These are phyloP conservation scores for Holtermanniella nyarrowii DNA, from an alignment of 768 basidiomycete species.

Conservation along the genomic window DNA sequence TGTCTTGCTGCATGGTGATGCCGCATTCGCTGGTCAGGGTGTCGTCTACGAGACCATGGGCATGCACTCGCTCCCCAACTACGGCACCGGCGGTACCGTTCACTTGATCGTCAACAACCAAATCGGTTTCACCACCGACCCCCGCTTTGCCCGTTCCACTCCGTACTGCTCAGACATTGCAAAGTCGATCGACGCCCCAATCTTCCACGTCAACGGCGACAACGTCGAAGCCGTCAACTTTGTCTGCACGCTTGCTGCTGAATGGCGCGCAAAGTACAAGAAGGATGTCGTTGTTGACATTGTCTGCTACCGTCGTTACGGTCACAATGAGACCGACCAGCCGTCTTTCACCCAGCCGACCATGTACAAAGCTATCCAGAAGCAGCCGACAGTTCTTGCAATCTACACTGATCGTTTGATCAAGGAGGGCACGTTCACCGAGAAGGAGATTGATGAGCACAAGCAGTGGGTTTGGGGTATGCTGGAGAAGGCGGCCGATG, in stretches of 20 bases:
- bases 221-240: constrained; percentile 97
- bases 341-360: constrained; percentile 96
- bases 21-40: constrained; percentile 96
- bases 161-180: constrained; percentile 97
- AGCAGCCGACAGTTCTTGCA: constrained; percentile 81
- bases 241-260: constrained; percentile 93
- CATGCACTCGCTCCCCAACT: constrained; percentile 85
- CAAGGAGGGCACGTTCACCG: constrained; percentile 84
- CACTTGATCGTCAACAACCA: constrained; percentile 99
- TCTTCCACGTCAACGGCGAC: constrained; percentile 99
- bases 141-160: constrained; percentile 91
- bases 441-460: constrained; percentile 94
- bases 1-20: constrained; percentile 92
- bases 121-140: constrained; percentile 98
- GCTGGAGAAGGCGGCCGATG: constrained; percentile 92
- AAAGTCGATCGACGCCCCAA: constrained; percentile 94
- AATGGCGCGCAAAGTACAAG: constrained; percentile 96
- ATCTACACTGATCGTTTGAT: constrained; percentile 86
- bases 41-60: constrained; percentile 99
- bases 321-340: constrained; percentile 99
- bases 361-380: constrained; percentile 95
- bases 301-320: constrained; percentile 95
- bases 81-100: constrained; percentile 95
- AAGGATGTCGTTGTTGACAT: constrained; percentile 98
- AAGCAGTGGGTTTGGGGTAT: constrained; percentile 99